Evolutionary conservation across 1,139 yeast genomes (phyloP), one percentile per base, ranked within the genome.

Genomic region (Lodderomyces margitis): DNA sequence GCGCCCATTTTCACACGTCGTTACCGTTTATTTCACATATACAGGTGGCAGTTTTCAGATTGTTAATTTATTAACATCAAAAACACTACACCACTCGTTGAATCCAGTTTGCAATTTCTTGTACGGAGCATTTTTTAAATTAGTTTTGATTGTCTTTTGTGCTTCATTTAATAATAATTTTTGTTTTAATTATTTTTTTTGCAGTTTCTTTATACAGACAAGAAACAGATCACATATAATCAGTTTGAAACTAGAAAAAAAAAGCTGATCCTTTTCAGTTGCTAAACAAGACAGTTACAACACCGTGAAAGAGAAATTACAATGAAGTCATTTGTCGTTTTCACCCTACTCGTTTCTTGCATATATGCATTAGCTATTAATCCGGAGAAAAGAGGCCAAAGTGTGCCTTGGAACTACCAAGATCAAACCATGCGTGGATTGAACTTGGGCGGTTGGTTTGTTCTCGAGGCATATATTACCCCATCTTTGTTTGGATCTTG

Each of bases 361-460:
- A 34, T 37, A n/a, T 31, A 32, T 20, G 38, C 44, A 10, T 11
- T 38, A 24, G 41, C 34, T 14, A 35, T 41, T n/a, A 23, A 11
- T 6, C 32, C 44, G 4, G 28, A 39, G 12, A 42, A 42, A 25
- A 36, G 43, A 36, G 44, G 42, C 6, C 41, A 43, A 15, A 37
- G 16, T 10, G 45, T 42, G 16, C 43, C 54, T 19, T 71, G 72
- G 63, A 78, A 80, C 61, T 83, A 81, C 57, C 59, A 62, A 38
- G 63, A 58, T 30, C 74, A 74, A 32, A 78, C 75, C 46, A 72
- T 87, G 21, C 66, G 80, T 35, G 97, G 97, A 47, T 89, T 89
- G 41, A 88, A 87, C 56, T 67, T 89, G 24, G 97, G 97, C 39
- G 96, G 97, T 16, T 89, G 97, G 97, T 75, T 89, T 49, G 87